Percentiles rank a stretch among this genome's conserved stretches.
These are phyloP conservation scores for Phytophthora multivora DNA, from an alignment of 352 stramenopile species.

Conservation along the genomic window DNA sequence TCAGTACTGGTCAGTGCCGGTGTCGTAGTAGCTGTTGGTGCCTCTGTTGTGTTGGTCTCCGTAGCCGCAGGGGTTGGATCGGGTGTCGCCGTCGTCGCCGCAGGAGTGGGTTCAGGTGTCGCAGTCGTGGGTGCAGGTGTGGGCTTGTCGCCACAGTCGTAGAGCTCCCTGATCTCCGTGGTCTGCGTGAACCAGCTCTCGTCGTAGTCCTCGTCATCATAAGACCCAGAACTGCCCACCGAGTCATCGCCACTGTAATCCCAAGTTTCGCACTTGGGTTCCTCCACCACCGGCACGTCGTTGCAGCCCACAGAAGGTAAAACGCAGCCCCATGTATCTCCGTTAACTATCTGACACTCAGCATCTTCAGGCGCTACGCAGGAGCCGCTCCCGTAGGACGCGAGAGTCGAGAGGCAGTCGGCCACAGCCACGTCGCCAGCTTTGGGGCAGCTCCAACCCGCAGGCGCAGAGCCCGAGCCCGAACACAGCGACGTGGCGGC, in stretches of 20 bases:
- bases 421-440: slow-evolving; percentile 37
- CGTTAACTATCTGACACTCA: slow-evolving; percentile 36
- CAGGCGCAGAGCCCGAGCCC: slow-evolving; percentile 31
- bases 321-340: slow-evolving; percentile 49
- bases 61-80: not conserved
- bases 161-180: slow-evolving; percentile 29
- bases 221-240: slow-evolving; percentile 20
- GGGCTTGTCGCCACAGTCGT: slow-evolving; percentile 29
- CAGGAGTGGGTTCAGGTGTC: slow-evolving; percentile 16
- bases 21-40: not conserved
- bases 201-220: slow-evolving; percentile 31
- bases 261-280: slow-evolving; percentile 35
- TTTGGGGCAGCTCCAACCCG: slow-evolving; percentile 38
- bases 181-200: slow-evolving; percentile 41
- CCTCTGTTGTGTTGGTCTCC: slow-evolving; percentile 3
- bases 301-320: slow-evolving; percentile 46
- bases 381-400: slow-evolving; percentile 25
- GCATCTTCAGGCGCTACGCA: slow-evolving; percentile 48
- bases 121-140: slow-evolving; percentile 33
- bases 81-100: slow-evolving; percentile 8
- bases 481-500: slow-evolving; percentile 29
- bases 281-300: not conserved
- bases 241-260: slow-evolving; percentile 33
- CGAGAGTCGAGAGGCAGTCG: slow-evolving; percentile 44
- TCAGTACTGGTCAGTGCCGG: not conserved